Evolutionary conservation across 257 asterid species (phyloP).

Genomic region (Oldenlandia corymbosa): DNA sequence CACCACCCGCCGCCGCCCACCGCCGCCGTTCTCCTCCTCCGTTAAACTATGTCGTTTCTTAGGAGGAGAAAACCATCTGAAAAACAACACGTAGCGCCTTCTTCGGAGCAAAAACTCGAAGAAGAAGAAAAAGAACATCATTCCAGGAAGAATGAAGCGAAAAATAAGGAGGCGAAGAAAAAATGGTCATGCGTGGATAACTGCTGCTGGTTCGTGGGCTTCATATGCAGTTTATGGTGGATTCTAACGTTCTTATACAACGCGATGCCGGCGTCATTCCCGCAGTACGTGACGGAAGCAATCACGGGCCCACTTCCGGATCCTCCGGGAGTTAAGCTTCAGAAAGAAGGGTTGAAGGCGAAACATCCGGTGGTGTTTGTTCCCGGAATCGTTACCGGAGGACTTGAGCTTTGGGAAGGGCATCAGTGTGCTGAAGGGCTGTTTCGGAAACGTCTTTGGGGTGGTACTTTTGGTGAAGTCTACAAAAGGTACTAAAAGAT

Average conservation of each 20-base stretch:
- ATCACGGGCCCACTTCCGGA: slow-evolving; percentile 76
- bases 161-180: slow-evolving; percentile 25
- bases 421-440: slow-evolving; percentile 86
- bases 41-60: slow-evolving; percentile 7
- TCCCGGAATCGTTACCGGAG: slow-evolving; percentile 92
- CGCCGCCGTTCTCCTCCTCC: too few species aligned
- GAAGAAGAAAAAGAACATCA: background rate
- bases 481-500: slow-evolving; percentile 47
- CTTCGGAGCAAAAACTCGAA: slow-evolving; percentile 15
- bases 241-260: slow-evolving; percentile 55
- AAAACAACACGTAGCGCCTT: slow-evolving; percentile 32
- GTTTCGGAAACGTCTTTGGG: slow-evolving; percentile 88
- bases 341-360: slow-evolving; percentile 63
- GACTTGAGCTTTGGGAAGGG: slow-evolving; percentile 92
- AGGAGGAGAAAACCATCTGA: slow-evolving; percentile 47
- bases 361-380: slow-evolving; percentile 92
- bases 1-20: background rate
- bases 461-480: slow-evolving; percentile 84
- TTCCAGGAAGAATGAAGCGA: slow-evolving; percentile 23
- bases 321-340: slow-evolving; percentile 73
- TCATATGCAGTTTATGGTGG: slow-evolving; percentile 80
- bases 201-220: slow-evolving; percentile 85
- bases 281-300: slow-evolving; percentile 80
- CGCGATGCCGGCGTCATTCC: slow-evolving; percentile 73
- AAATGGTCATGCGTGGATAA: slow-evolving; percentile 76